Conservation (phyloP, 2,329 filamentous ascomycete genomes). For the Gaeumannomyces tritici region DNA sequence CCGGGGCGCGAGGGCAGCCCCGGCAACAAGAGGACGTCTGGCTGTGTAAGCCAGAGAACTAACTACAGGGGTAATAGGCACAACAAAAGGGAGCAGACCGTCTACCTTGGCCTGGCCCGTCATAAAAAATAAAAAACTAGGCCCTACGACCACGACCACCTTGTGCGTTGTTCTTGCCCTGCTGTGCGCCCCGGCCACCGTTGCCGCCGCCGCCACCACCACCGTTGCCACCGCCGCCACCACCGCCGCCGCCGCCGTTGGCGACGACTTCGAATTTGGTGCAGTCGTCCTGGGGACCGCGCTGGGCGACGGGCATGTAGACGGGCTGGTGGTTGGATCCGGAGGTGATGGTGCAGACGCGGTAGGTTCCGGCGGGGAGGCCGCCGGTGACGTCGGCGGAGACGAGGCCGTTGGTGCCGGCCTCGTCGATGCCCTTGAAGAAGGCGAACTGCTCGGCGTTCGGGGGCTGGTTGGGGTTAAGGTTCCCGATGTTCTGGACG, state of each 20-base stretch:
- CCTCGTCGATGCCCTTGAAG: constrained; percentile 50
- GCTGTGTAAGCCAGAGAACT: not conserved
- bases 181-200: too few relatives aligned
- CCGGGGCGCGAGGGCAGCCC: not conserved
- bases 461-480: constrained; percentile 23
- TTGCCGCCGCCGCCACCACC: not conserved
- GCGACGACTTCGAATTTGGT: constrained; percentile 32
- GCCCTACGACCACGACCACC: not conserved
- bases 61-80: not conserved
- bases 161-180: not conserved
- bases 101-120: not conserved
- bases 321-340: constrained; percentile 46
- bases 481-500: constrained; percentile 31
- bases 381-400: constrained; percentile 32
- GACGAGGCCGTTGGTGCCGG: constrained; percentile 34
- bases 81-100: not conserved
- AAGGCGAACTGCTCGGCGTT: constrained; percentile 35
- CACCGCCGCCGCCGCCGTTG: too few relatives aligned
- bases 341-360: constrained; percentile 41
- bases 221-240: not conserved
- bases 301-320: constrained; percentile 45
- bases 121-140: not conserved
- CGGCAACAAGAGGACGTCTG: not conserved
- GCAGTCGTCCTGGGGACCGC: constrained; percentile 44
- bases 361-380: constrained; percentile 35